Evolutionary conservation across 2,329 filamentous ascomycete species (phyloP), one percentile per base, ranked within the genome.

Genomic region (Cercospora janseana): DNA sequence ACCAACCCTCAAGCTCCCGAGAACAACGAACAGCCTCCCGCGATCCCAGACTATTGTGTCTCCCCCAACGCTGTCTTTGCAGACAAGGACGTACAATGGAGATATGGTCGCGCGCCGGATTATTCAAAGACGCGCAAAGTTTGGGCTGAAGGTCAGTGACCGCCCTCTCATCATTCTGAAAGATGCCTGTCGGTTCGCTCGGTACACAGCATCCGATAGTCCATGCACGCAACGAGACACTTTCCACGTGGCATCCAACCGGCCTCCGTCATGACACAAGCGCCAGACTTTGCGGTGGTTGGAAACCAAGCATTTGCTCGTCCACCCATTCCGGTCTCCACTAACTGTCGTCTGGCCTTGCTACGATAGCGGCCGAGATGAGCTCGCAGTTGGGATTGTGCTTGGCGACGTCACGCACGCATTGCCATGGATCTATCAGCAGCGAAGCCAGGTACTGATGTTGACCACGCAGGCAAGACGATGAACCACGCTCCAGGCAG

Each of bases 91-190:
- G 78, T 76, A 8, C 71, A 74, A 47, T 86, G 82, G 82, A 72
- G 82, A 37, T 79, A 83, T 66, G 79, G 79, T 7, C 68, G 69
- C 46, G 73, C 79, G 31, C 83, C 83, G 1, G 81, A 86, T 62
- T 86, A 86, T 65, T 75, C 73, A 28, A 83, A 82, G 62, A 86
- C 82, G 2, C 73, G 83, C 28, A 75, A 77, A 50, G 73, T 81
- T 34, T 86, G 75, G 64, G 70, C 72, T 55, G 72, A 82, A 60
- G 80, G 82, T 85, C 66, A 67, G 76, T 38, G 16, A 18, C 26
- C 29, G 44, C 26, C 23, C 15, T 23, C 10, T 15, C 26, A 34
- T 24, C 9, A 4, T 28, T 13, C 15, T 28, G 15, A 13, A 40
- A 32, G 41, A 37, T 29, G 35, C 40, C 35, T 46, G 38, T 42